Percentiles rank a stretch among this genome's conserved stretches.
These are phyloP conservation scores for Dissophora ornata DNA, from an alignment of 192 early-diverging fungal genomes.

Conservation along the genomic window DNA sequence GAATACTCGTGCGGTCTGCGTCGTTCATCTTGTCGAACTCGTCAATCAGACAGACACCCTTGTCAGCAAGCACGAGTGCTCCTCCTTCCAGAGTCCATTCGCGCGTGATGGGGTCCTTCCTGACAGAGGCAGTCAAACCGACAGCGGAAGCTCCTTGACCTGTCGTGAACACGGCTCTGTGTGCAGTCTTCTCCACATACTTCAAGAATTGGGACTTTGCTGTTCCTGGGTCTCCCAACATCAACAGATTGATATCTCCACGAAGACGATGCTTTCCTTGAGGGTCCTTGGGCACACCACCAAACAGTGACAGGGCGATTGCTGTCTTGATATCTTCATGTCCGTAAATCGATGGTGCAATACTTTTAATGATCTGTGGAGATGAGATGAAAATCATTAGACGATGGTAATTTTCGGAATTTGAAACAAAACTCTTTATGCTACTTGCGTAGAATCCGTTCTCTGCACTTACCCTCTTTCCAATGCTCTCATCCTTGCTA, in stretches of 20 bases:
- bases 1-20: constrained; percentile 91
- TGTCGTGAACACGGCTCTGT: constrained; percentile 87
- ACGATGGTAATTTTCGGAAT: too few relatives aligned
- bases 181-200: constrained; percentile 86
- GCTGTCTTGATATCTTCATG: constrained; percentile 98
- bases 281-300: constrained; percentile 95
- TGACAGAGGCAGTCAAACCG: constrained; percentile 85
- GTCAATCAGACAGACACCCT: constrained; percentile 88
- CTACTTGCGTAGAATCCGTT: too few relatives aligned
- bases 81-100: constrained; percentile 93
- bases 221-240: constrained; percentile 91
- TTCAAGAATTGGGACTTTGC: constrained; percentile 91
- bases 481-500: constrained; percentile 81
- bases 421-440: too few relatives aligned
- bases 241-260: constrained; percentile 97
- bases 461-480: constrained; percentile 77
- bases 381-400: too few relatives aligned
- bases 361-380: constrained; percentile 85
- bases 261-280: constrained; percentile 94
- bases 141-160: constrained; percentile 89
- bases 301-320: constrained; percentile 93
- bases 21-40: constrained; percentile 96
- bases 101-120: constrained; percentile 86
- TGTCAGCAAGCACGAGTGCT: constrained; percentile 89
- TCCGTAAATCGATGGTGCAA: constrained; percentile 99